phyloP scores from a whole-genome alignment of 768 basidiomycete species.

The Guyanaporus albipodus region DNA sequence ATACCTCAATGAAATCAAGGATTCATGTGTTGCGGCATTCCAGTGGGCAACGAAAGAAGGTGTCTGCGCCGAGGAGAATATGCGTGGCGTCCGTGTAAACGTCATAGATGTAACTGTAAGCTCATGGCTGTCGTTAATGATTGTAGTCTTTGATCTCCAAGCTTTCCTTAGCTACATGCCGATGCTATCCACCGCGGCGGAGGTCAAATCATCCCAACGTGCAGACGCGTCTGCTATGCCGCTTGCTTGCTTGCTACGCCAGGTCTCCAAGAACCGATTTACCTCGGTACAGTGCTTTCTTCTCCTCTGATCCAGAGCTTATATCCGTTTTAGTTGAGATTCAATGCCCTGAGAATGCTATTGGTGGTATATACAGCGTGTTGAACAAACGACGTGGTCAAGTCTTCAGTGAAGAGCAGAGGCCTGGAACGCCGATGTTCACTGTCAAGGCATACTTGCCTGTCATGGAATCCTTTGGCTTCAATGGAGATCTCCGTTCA shows the following conservation, averaged over 20 bases:
- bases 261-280: slow-evolving; percentile 93
- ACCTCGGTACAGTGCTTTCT: slow-evolving; percentile 57
- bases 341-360: slow-evolving; percentile 95
- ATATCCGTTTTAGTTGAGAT: slow-evolving; percentile 70
- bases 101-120: slow-evolving; percentile 90
- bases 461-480: slow-evolving; percentile 91
- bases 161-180: slow-evolving; percentile 69
- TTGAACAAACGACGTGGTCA: slow-evolving; percentile 98
- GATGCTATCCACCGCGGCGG: slow-evolving; percentile 99
- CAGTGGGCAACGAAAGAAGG: slow-evolving; percentile 99
- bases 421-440: slow-evolving; percentile 98
- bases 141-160: background rate
- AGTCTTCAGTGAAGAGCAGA: slow-evolving; percentile 97
- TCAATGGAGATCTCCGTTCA: slow-evolving; percentile 93
- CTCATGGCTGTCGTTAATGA: slow-evolving; percentile 9
- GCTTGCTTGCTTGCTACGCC: slow-evolving; percentile 90
- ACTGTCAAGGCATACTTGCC: slow-evolving; percentile 97
- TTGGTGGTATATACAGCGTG: slow-evolving; percentile 93
- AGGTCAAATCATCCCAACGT: slow-evolving; percentile 97
- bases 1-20: slow-evolving; percentile 99
- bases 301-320: slow-evolving; percentile 2
- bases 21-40: slow-evolving; percentile 98
- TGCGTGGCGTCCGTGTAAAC: slow-evolving; percentile 98
- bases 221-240: slow-evolving; percentile 94
- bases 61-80: slow-evolving; percentile 94